Conservation (phyloP, 225 moss, liverwort and hornwort genomes). For the Climacium dendroides region DNA sequence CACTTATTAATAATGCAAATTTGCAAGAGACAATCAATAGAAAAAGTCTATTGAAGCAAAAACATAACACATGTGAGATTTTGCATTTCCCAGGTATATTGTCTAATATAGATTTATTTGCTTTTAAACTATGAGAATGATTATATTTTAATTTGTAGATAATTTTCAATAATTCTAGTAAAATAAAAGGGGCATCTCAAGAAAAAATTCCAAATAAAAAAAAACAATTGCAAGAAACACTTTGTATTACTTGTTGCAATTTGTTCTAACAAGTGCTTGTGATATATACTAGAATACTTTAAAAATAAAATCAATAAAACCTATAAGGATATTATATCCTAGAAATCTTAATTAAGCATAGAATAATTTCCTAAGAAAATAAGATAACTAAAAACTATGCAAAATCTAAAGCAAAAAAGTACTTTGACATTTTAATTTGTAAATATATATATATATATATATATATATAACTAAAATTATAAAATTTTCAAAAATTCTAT, state of each 20-base stretch:
- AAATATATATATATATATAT: not conserved
- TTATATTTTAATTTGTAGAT: not conserved
- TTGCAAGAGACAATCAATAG: not conserved
- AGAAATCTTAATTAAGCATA: not conserved
- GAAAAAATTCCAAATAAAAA: not conserved
- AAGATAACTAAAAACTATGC: not conserved
- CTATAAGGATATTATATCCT: fast-evolving
- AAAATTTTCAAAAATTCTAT: not conserved
- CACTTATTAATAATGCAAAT: not conserved
- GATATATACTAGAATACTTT: not conserved
- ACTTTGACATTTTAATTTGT: not conserved
- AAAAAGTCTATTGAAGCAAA: not conserved
- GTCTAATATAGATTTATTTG: not conserved
- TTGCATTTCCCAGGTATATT: not conserved
- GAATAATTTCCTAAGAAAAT: not conserved
- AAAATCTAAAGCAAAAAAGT: not conserved
- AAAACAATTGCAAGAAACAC: not conserved
- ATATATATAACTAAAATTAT: too few species aligned
- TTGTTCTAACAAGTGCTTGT: not conserved
- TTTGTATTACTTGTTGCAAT: not conserved
- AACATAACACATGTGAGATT: not conserved
- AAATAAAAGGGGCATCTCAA: too few species aligned
- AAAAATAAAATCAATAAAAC: not conserved
- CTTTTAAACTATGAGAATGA: not conserved
- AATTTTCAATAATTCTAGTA: not conserved